These are phyloP conservation scores for Pichia sp. DNA, from an alignment of 1,139 yeast genomes.

Conservation along the genomic window DNA sequence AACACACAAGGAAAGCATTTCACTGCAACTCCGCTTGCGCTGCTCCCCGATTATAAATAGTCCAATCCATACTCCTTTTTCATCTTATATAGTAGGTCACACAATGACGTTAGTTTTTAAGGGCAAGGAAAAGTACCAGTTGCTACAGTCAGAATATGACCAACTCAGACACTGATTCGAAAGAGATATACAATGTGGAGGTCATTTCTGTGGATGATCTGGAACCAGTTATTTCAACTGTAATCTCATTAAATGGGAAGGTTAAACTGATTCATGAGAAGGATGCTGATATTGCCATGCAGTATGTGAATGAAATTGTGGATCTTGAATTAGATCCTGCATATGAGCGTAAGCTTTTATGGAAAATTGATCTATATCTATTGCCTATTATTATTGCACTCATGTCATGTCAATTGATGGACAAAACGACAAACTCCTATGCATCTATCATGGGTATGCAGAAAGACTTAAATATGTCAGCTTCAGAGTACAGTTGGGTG, in stretches of 20 bases:
- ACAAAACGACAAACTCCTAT: conserved; percentile 50
- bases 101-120: no score
- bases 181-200: no score
- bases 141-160: no score
- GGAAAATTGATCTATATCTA: conserved; percentile 37
- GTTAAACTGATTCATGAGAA: conserved; percentile 7
- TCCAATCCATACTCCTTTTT: no score
- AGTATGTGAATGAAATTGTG: conserved; percentile 16
- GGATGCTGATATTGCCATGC: conserved; percentile 14
- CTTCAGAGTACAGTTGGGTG: conserved; percentile 44
- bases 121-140: no score
- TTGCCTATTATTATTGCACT: conserved; percentile 46
- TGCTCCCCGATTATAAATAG: no score
- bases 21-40: no score
- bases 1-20: no score
- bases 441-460: conserved; percentile 48
- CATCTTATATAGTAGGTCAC: no score
- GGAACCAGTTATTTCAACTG: no score
- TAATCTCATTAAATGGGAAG: conserved; percentile 11
- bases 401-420: conserved; percentile 55
- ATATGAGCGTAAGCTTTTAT: conserved; percentile 30
- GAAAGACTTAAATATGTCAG: conserved; percentile 39
- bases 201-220: no score
- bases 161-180: no score
- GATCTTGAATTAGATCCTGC: conserved; percentile 24